These are phyloP conservation scores for Eucalyptus lansdowneana DNA, from an alignment of 345 rosid species.

Conservation along the genomic window DNA sequence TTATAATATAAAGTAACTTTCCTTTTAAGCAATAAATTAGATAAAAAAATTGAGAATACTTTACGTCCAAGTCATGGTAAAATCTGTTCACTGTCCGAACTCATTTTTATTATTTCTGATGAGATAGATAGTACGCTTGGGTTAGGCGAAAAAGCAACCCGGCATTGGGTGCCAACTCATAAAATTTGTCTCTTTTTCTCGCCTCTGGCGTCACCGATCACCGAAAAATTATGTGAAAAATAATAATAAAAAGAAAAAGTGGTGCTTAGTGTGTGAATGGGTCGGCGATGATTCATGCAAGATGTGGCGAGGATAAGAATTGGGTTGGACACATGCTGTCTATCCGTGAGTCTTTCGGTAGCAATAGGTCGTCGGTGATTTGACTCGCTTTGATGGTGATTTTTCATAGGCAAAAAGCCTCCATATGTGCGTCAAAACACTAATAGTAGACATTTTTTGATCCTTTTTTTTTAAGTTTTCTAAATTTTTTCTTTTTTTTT, in stretches of 20 bases:
- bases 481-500: not conserved
- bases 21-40: too few species aligned
- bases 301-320: not conserved
- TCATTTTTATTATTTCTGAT: not conserved
- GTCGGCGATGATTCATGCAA: not conserved
- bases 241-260: too few species aligned
- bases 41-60: not conserved
- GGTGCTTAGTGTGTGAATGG: not conserved
- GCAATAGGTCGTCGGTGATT: not conserved
- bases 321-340: not conserved
- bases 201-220: not conserved
- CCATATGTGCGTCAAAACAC: not conserved
- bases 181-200: not conserved
- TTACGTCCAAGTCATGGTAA: not conserved
- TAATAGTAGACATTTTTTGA: not conserved
- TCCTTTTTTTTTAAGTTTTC: not conserved
- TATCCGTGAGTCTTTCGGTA: not conserved
- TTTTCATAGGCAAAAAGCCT: not conserved
- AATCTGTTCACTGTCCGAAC: not conserved
- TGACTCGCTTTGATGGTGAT: not conserved
- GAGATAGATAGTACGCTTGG: not conserved
- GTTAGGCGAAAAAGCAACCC: not conserved
- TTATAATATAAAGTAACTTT: too few species aligned
- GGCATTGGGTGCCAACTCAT: not conserved
- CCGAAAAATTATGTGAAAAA: not conserved